These are phyloP conservation scores for Trichoderma brevicompactum DNA, from an alignment of 2,329 filamentous ascomycete genomes.

Conservation along the genomic window DNA sequence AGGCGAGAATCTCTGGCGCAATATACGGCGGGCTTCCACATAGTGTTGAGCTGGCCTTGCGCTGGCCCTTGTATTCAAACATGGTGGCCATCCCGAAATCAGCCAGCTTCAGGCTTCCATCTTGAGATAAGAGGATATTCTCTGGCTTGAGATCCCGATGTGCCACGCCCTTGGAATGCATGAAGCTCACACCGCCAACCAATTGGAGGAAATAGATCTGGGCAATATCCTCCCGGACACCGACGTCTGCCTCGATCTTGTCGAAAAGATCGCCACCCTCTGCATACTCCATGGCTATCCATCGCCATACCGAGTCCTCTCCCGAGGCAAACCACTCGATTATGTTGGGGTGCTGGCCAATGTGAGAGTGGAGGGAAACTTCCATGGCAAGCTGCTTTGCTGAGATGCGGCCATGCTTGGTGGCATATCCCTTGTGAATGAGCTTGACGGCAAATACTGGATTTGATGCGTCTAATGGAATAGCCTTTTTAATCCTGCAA, in stretches of 20 bases:
- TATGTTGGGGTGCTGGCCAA: constrained; percentile 88
- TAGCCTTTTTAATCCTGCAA: constrained; percentile 86
- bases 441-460: constrained; percentile 97
- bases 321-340: constrained; percentile 90
- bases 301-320: constrained; percentile 85
- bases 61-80: constrained; percentile 84
- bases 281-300: constrained; percentile 98
- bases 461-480: constrained; percentile 67
- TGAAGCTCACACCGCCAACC: constrained; percentile 86
- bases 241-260: constrained; percentile 98
- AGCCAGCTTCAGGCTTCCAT: constrained; percentile 88
- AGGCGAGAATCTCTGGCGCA: constrained; percentile 82
- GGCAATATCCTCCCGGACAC: constrained; percentile 91
- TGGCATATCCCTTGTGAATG: constrained; percentile 95
- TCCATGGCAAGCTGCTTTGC: constrained; percentile 91
- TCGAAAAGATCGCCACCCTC: constrained; percentile 97
- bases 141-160: constrained; percentile 93
- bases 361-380: constrained; percentile 84
- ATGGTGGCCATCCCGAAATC: constrained; percentile 96
- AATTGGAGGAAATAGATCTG: constrained; percentile 96
- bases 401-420: constrained; percentile 84
- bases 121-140: constrained; percentile 85
- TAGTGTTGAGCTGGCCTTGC: constrained; percentile 83
- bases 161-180: constrained; percentile 93
- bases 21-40: constrained; percentile 98